Conservation (phyloP, 2,329 filamentous ascomycete genomes). For the Colletotrichum somersetense region DNA sequence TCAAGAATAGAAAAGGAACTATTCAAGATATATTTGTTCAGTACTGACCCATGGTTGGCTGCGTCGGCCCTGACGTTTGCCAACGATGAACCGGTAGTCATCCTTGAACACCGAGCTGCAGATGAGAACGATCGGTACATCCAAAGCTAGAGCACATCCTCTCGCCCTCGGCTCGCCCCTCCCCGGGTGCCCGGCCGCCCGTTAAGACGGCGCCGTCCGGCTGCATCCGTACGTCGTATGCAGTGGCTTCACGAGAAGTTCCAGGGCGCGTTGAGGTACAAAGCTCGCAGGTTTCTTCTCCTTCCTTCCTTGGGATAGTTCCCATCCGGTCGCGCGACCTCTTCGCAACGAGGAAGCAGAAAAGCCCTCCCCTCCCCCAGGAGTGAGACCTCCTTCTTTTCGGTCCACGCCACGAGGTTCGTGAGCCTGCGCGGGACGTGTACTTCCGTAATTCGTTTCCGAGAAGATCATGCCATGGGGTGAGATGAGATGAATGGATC, state of each 20-base stretch:
- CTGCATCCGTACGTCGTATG: background rate
- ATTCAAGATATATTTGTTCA: background rate
- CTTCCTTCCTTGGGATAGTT: too few relatives aligned
- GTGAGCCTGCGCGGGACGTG: background rate
- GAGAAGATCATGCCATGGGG: background rate
- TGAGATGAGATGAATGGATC: background rate
- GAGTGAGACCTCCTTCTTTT: too few relatives aligned
- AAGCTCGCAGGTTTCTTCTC: background rate
- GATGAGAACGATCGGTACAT: background rate
- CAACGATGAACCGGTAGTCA: background rate
- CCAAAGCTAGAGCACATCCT: background rate
- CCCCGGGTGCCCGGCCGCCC: background rate
- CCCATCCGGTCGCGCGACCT: background rate
- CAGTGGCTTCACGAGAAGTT: background rate
- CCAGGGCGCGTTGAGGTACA: background rate
- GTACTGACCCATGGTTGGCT: too few relatives aligned
- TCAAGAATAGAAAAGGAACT: constrained; percentile 30
- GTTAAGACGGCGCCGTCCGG: background rate
- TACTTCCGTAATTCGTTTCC: background rate
- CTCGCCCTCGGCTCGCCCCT: background rate
- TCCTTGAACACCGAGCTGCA: background rate
- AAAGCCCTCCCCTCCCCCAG: too few relatives aligned
- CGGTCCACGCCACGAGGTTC: background rate
- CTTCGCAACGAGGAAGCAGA: background rate
- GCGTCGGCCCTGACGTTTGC: background rate